Evolutionary conservation across 139 green algal species (phyloP).

Genomic region (Chlamydomonas eustigma): DNA sequence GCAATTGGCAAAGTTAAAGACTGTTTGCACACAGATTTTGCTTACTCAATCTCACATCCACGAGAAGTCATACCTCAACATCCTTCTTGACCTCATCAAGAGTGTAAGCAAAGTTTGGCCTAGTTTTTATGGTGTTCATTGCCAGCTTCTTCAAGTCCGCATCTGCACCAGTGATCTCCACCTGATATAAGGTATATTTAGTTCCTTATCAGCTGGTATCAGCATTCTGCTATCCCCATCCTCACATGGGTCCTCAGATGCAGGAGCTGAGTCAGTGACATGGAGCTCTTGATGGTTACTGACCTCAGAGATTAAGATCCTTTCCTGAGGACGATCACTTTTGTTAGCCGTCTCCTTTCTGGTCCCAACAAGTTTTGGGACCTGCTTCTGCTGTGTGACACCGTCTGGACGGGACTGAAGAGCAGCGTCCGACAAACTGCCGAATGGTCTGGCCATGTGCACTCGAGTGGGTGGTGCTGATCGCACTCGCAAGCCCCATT

Average conservation of each 20-base stretch:
- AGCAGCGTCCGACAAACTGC: neutral
- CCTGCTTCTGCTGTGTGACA: neutral
- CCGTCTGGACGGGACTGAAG: neutral
- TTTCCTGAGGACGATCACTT: constrained; percentile 42
- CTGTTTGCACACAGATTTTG: neutral
- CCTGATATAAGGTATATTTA: no score
- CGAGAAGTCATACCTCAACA: neutral
- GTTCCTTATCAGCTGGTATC: no score
- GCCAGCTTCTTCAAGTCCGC: constrained; percentile 68
- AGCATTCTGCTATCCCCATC: no score
- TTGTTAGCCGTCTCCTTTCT: neutral
- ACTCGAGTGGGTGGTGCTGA: no score
- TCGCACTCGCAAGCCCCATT: no score
- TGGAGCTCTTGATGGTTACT: no score
- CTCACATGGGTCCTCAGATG: no score
- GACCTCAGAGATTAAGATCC: constrained; percentile 71
- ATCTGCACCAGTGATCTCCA: constrained; percentile 73
- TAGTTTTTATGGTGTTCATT: constrained; percentile 55
- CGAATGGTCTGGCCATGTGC: constrained; percentile 17
- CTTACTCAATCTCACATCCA: neutral
- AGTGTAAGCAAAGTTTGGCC: constrained; percentile 93
- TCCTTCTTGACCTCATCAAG: constrained; percentile 59
- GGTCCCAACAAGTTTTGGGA: neutral
- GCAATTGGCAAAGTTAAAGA: neutral
- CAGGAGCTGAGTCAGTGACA: no score